Base-by-base conservation (phyloP, 2,329 filamentous ascomycete species). In the Fusarium humuli region DNA sequence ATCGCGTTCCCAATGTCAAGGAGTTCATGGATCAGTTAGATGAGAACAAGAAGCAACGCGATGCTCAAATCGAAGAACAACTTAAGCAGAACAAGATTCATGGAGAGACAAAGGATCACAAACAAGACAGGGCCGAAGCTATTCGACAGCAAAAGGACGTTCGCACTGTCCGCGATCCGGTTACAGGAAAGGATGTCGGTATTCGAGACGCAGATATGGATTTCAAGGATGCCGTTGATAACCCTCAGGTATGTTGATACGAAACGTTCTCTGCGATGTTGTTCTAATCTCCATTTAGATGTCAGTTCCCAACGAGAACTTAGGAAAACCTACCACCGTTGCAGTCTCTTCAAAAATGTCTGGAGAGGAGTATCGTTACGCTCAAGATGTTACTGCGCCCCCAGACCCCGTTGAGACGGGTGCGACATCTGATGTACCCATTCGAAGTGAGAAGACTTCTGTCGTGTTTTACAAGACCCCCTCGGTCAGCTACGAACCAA, bases 401-500 rank as follows among this genome's bases (percentile, higher is more conserved):
- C 95, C 95, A 2, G 94, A 97, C 71, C 95, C 95, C 1, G 85
- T 97, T 22, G 90, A 91, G 18, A 87, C 91, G 61, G 93, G 94
- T 25, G 89, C 91, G 34, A 98, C 95, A 1, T 94, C 93, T 27
- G 96, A 98, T 80, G 94, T 98, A 2, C 96, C 96, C 5, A 97
- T 98, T 62, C 92, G 94, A 77, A 95, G 94, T 75, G 95, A 98
- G 78, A 98, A 96, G 86, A 98, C 96, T 6, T 98, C 97, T 68
- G 91, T 98, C 20, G 86, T 98, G 30, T 98, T 98, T 80, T 95
- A 98, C 79, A 95, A 96, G 18, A 98, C 95, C 0, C 95, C 95
- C 0, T 92, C 92, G 0, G 88, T 97, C 71, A 94, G 91, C 82
- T 97, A 94, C 77, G 93, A 97, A 79, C 94, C 94, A 7, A 97